phyloP scores from a whole-genome alignment of 768 basidiomycete genomes.

The Kockovaella imperatae region DNA sequence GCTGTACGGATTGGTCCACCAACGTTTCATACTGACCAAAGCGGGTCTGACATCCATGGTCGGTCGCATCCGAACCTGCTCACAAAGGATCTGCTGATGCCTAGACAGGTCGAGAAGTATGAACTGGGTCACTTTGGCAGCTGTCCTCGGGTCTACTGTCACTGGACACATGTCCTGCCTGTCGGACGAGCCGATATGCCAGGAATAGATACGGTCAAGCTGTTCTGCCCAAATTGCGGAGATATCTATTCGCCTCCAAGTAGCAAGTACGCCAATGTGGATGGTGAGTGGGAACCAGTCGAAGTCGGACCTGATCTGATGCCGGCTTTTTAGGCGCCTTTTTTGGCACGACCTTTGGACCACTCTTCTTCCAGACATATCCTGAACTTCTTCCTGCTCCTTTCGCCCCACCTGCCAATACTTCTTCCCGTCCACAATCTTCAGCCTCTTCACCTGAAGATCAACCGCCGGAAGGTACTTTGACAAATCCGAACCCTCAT shows the following conservation, averaged over 20 bases:
- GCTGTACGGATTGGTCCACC: slow-evolving; percentile 94
- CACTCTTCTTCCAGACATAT: slow-evolving; percentile 96
- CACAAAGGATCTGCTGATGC: not conserved
- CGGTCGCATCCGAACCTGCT: slow-evolving; percentile 8
- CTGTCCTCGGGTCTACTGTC: slow-evolving; percentile 92
- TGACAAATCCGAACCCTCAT: slow-evolving; percentile 72
- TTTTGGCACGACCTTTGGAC: slow-evolving; percentile 98
- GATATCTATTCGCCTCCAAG: slow-evolving; percentile 94
- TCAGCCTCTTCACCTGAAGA: slow-evolving; percentile 6
- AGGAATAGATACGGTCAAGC: slow-evolving; percentile 92
- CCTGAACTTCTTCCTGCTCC: slow-evolving; percentile 89
- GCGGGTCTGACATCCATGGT: slow-evolving; percentile 94
- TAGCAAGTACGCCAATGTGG: slow-evolving; percentile 89
- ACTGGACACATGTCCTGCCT: slow-evolving; percentile 79
- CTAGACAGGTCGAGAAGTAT: slow-evolving; percentile 83
- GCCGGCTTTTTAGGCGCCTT: slow-evolving; percentile 65
- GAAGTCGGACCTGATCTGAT: slow-evolving; percentile 1
- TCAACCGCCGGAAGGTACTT: slow-evolving; percentile 46
- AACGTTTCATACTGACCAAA: slow-evolving; percentile 92
- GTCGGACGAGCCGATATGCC: slow-evolving; percentile 93
- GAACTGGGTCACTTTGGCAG: slow-evolving; percentile 82
- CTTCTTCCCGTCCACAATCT: slow-evolving; percentile 8
- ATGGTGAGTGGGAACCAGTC: slow-evolving; percentile 56
- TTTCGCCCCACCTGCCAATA: slow-evolving; percentile 60
- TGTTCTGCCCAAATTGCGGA: slow-evolving; percentile 96